Conservation (phyloP, 495 filamentous ascomycete genomes). For the Penicillium robsamsonii region DNA sequence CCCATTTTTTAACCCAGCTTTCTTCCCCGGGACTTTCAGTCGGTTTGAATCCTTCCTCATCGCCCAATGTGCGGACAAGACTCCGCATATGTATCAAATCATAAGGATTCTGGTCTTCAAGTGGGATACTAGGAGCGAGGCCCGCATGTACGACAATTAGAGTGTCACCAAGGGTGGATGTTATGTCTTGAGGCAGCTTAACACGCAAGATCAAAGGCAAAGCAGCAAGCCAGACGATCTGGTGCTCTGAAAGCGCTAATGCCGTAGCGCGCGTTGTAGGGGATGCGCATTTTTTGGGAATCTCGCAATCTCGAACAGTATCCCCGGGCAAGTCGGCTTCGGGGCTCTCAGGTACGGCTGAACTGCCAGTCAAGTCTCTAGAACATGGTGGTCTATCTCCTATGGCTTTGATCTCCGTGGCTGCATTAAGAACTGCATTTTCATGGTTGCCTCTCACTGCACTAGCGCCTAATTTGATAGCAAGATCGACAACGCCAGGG, state of each 20-base stretch:
- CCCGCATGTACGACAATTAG: constrained; percentile 76
- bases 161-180: constrained; percentile 38
- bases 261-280: constrained; percentile 16
- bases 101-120: constrained; percentile 68
- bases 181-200: constrained; percentile 35
- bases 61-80: constrained; percentile 38
- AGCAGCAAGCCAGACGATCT: constrained; percentile 60
- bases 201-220: constrained; percentile 70
- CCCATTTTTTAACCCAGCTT: constrained; percentile 26
- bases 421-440: constrained; percentile 59
- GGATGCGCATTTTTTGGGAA: constrained; percentile 1
- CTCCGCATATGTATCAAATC: constrained; percentile 82
- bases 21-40: constrained; percentile 20
- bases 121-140: constrained; percentile 60
- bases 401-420: constrained; percentile 12
- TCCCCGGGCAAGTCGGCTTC: neutral
- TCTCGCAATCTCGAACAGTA: neutral
- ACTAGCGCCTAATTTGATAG: constrained; percentile 55
- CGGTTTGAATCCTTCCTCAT: constrained; percentile 7
- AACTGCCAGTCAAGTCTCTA: neutral
- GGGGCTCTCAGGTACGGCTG: neutral
- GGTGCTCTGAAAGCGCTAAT: constrained; percentile 41
- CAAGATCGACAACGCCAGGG: constrained; percentile 20
- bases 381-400: neutral
- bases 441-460: constrained; percentile 86